These are phyloP conservation scores for Cadophora luteo-olivacea DNA, from an alignment of 2,329 filamentous ascomycete genomes.

Conservation along the genomic window DNA sequence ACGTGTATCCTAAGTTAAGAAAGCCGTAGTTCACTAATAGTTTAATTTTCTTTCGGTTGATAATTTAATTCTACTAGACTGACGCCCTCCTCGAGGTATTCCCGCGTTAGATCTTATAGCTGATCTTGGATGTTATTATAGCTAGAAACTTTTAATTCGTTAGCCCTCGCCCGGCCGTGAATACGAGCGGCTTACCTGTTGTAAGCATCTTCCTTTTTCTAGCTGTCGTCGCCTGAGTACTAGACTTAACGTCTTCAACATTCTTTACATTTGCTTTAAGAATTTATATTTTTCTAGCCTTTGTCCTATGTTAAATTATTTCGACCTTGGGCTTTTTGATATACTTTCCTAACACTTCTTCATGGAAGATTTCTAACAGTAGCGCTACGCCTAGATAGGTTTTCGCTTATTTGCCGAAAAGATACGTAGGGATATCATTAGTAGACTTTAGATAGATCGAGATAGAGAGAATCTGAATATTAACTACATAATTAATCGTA, in stretches of 20 bases:
- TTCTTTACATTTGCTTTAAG: constrained; percentile 18
- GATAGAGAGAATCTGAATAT: constrained; percentile 20
- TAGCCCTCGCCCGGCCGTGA: constrained; percentile 6
- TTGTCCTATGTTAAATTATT: constrained; percentile 18
- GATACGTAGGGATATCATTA: constrained; percentile 8
- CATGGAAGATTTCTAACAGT: constrained; percentile 10
- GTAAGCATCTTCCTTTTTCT: constrained; percentile 18
- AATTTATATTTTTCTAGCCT: constrained; percentile 12
- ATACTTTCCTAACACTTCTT: constrained; percentile 21
- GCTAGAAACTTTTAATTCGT: constrained; percentile 16
- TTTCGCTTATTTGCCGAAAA: constrained; percentile 14
- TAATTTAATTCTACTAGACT: constrained; percentile 21
- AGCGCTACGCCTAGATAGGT: constrained; percentile 15
- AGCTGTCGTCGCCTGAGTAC: background rate
- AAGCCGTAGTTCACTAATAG: background rate
- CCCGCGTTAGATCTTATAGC: constrained; percentile 15
- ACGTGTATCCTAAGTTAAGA: constrained; percentile 16
- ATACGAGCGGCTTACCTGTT: constrained; percentile 20
- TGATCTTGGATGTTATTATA: constrained; percentile 14
- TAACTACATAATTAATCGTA: background rate
- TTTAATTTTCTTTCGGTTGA: constrained; percentile 13
- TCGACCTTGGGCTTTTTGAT: constrained; percentile 19
- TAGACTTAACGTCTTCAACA: constrained; percentile 20
- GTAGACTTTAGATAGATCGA: constrained; percentile 16
- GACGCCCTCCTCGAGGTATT: constrained; percentile 20